Evolutionary conservation across 2,329 filamentous ascomycete genomes (phyloP), one percentile per base, ranked within the genome.

Genomic region (Cladosporium halotolerans): DNA sequence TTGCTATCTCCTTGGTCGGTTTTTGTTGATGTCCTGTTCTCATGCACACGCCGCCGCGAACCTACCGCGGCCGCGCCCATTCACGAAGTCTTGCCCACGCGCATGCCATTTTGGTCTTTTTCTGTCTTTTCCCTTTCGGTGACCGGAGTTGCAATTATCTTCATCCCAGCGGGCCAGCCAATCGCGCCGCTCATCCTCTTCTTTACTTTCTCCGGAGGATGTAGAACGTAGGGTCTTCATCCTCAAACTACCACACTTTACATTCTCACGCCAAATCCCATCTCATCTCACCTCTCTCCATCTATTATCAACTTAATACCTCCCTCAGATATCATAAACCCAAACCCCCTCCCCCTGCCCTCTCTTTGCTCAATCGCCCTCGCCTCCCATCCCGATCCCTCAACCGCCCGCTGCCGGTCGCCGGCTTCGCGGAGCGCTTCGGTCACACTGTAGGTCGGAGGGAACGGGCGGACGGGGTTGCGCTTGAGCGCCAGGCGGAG

Each of bases 321-420:
- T 8, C 13, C n/a, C 36, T 39, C 36, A 28, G 7, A 5, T 28
- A 66, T 58, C 41, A 45, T 53, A 28, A 66, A 60, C 23, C 60
- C 61, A 41, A 65, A 66, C 31, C 61, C 57, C 14, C 33, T 56
- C n/a, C 44, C 53, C 36, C 55, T 45, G 45, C 58, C 42, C 54
- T 40, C 57, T 60, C 31, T 9, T 54, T 31, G 39, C 49, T 54
- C 53, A 57, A 62, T n/a, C 54, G 54, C 60, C 59, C 45, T 63
- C 4, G 16, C 40, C 40, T n/a, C 19, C 40, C 40, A 74, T 46
- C 63, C 57, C 8, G 65, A 68, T 52, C 64, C 58, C 16, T 60
- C 57, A 7, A 74, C 70, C 10, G 70, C 68, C 19, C 66, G 63
- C 64, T 68, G 65, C 45, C 73, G 57, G 54, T 63, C 58, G 49